Evolutionary conservation across 1,139 yeast genomes (phyloP), one percentile per base, ranked within the genome.

Genomic region (Geotrichum bryndzae): DNA sequence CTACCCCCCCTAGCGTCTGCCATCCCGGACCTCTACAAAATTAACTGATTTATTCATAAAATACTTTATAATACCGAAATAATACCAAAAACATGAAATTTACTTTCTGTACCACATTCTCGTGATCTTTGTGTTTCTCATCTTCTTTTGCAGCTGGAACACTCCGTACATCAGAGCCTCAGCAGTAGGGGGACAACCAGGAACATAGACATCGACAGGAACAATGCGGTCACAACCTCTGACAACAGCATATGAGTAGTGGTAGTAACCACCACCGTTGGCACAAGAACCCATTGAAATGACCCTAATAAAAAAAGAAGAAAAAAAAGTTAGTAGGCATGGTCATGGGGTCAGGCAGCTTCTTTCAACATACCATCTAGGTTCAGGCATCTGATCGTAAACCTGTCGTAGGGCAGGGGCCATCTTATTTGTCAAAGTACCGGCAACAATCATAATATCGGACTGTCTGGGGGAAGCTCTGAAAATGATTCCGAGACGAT

Each of bases 271-370:
- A 66, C 96, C 96, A 65, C 96, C 96, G 74, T 90, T 90, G 66
- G 96, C 96, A 78, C 96, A 90, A 10, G 95, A 87, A 54, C 96
- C 96, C 96, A 90, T 90, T 64, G 96, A 88, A 71, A 90, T 89
- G 62, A 90, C 96, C 87, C 46, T 45, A 46, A 29, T 11, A 41
- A n/a, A n/a, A 11, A n/a, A 7, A 23, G 18, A 18, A 18, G 18
- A 46, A 13, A 85, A 83, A 55, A n/a, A 54, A 25, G 22, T 18
- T n/a, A n/a, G 25, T 15, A 54, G 48, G 13, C 8, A 5, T n/a
- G 46, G 29, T 7, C 11, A 48, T 15, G 18, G 7, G 5, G 7
- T 8, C 58, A 25, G 54, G 11, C 18, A 27, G 38, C 13, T 22
- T 31, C 18, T 13, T 48, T 35, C n/a, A 3, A 53, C 57, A 3